Evolutionary conservation across 176 grass and related monocot species (phyloP).

Genomic region (Musa troglodytarum): DNA sequence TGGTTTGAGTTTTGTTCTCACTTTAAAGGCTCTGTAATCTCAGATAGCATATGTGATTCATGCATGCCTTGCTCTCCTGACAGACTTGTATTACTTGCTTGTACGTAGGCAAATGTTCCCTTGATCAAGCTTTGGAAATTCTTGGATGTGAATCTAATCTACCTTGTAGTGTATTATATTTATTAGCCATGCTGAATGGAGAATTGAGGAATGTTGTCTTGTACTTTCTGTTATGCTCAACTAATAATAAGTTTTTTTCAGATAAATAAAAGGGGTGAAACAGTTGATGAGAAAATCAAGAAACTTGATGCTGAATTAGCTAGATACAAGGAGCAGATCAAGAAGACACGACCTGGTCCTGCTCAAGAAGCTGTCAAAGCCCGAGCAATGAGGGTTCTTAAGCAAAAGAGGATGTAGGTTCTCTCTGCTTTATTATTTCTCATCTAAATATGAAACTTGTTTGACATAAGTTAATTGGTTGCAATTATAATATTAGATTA

Average conservation of each 20-base stretch:
- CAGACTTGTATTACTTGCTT: too few relatives aligned
- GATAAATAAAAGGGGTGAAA: slow-evolving; percentile 86
- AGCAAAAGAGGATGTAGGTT: slow-evolving; percentile 75
- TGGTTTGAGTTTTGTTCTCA: too few relatives aligned
- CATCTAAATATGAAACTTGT: background rate
- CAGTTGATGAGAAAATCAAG: slow-evolving; percentile 90
- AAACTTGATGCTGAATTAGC: slow-evolving; percentile 82
- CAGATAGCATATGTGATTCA: too few relatives aligned
- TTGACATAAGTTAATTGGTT: background rate
- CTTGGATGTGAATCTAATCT: background rate
- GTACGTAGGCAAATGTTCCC: too few relatives aligned
- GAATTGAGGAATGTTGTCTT: background rate
- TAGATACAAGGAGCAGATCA: slow-evolving; percentile 80
- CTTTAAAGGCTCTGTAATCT: too few relatives aligned
- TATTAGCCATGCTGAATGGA: background rate
- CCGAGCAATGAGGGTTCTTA: slow-evolving; percentile 76
- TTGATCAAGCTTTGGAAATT: background rate
- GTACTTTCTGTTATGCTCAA: background rate
- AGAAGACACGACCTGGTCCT: slow-evolving; percentile 69
- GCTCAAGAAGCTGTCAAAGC: slow-evolving; percentile 95
- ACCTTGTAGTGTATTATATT: too few relatives aligned
- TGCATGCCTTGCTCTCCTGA: too few relatives aligned
- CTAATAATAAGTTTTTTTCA: slow-evolving; percentile 6
- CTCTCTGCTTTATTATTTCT: background rate
- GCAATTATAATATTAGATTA: background rate